Percentiles rank a stretch among this genome's conserved stretches.
These are phyloP conservation scores for Phytopythium montanum DNA, from an alignment of 352 stramenopile species.

Conservation along the genomic window DNA sequence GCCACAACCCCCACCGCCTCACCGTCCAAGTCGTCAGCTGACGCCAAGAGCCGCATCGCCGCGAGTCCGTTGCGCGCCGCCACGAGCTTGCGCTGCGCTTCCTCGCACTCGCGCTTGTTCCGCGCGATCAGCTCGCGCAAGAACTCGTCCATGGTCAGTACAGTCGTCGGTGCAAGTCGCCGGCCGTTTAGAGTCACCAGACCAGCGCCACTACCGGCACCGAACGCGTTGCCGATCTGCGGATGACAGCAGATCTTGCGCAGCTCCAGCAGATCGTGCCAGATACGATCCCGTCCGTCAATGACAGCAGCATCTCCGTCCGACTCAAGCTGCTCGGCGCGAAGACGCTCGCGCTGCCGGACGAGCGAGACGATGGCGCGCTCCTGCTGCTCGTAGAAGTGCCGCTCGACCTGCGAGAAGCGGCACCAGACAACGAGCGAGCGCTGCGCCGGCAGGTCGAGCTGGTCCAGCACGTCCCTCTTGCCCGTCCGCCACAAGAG, in stretches of 20 bases:
- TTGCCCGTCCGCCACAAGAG: conserved; percentile 83
- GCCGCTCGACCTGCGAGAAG: conserved; percentile 70
- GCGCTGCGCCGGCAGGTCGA: conserved; percentile 53
- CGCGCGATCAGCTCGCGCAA: conserved; percentile 64
- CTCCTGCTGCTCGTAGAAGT: conserved; percentile 78
- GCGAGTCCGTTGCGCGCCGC: conserved; percentile 74
- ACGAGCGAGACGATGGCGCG: conserved; percentile 38
- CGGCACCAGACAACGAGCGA: conserved; percentile 57
- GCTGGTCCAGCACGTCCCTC: conserved; percentile 60
- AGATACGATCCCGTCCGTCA: conserved; percentile 41
- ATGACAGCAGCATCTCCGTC: conserved; percentile 23
- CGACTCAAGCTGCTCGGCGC: neutral
- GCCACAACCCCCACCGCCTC: neutral
- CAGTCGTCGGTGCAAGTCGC: conserved; percentile 14
- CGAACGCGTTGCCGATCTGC: conserved; percentile 63
- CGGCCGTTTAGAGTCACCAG: neutral
- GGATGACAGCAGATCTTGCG: conserved; percentile 92
- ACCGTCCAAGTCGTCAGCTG: conserved; percentile 16
- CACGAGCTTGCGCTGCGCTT: conserved; percentile 74
- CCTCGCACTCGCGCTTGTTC: conserved; percentile 73
- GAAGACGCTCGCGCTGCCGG: conserved; percentile 23
- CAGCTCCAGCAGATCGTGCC: conserved; percentile 72
- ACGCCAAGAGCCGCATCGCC: conserved; percentile 29
- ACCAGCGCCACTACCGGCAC: conserved; percentile 7
- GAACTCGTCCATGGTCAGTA: conserved; percentile 84